phyloP scores from a whole-genome alignment of 225 moss, liverwort and hornwort species.

The Takakia lepidozioides region DNA sequence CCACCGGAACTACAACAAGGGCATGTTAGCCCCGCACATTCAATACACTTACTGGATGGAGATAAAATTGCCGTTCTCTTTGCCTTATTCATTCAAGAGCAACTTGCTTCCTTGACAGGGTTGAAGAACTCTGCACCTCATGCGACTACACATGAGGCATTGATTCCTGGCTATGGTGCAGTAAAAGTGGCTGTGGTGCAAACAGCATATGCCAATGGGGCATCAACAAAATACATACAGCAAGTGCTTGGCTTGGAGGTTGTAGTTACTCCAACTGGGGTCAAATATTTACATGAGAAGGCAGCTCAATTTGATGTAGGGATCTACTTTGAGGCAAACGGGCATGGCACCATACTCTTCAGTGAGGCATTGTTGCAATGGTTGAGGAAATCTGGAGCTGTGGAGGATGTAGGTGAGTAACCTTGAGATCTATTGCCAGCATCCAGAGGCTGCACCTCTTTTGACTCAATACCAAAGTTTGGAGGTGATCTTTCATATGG shows the following conservation, averaged over 20 bases:
- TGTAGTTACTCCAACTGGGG: conserved; percentile 77
- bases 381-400: too few relatives aligned
- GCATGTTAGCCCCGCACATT: conserved; percentile 6
- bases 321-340: conserved; percentile 97
- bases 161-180: conserved; percentile 56
- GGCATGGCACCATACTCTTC: conserved; percentile 91
- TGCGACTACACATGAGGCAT: conserved; percentile 4
- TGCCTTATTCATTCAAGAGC: conserved; percentile 69
- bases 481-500: too few relatives aligned
- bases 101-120: conserved; percentile 46
- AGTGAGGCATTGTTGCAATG: conserved; percentile 63
- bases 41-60: conserved; percentile 75
- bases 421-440: too few relatives aligned
- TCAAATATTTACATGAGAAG: conserved; percentile 83
- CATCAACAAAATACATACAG: conserved; percentile 72
- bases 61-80: conserved; percentile 88
- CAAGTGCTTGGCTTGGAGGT: conserved; percentile 65
- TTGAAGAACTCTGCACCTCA: conserved; percentile 9
- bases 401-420: too few relatives aligned
- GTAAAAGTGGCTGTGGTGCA: conserved; percentile 71
- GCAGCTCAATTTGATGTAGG: conserved; percentile 80
- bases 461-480: too few relatives aligned
- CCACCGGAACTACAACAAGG: conserved; percentile 17
- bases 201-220: conserved; percentile 98
- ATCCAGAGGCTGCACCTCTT: too few relatives aligned